These are phyloP conservation scores for Polytrichum formosum DNA, from an alignment of 225 moss, liverwort and hornwort species.

Conservation along the genomic window DNA sequence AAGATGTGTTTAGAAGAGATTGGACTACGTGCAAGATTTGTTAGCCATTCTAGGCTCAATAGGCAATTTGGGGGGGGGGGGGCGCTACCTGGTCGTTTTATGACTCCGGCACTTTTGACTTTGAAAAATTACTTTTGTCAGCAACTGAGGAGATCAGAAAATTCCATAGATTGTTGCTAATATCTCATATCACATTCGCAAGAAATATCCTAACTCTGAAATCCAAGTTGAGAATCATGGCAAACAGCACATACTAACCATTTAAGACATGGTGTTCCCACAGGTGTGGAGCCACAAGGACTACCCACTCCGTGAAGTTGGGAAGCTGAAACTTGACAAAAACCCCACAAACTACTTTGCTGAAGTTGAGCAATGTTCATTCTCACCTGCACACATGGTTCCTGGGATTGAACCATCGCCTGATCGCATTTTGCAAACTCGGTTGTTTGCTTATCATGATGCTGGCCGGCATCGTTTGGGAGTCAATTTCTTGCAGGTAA, in stretches of 20 bases:
- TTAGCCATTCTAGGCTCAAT: too few species aligned
- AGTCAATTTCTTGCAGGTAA: slow-evolving; percentile 36
- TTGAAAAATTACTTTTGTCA: too few species aligned
- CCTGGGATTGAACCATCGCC: slow-evolving; percentile 85
- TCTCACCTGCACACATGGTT: slow-evolving; percentile 72
- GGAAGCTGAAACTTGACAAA: slow-evolving; percentile 39
- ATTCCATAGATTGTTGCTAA: too few species aligned
- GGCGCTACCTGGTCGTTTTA: too few species aligned
- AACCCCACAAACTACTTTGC: slow-evolving; percentile 67
- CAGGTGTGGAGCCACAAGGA: slow-evolving; percentile 55
- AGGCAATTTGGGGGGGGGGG: too few species aligned
- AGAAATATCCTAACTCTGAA: too few species aligned
- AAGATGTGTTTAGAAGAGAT: too few species aligned
- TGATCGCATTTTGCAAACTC: slow-evolving; percentile 69
- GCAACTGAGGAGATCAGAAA: too few species aligned
- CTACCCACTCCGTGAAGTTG: slow-evolving; percentile 54
- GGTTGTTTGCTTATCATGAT: slow-evolving; percentile 59
- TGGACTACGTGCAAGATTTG: too few species aligned
- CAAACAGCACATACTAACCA: background rate
- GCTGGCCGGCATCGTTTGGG: slow-evolving; percentile 42
- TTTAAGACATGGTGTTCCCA: background rate
- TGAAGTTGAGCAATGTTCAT: slow-evolving; percentile 71
- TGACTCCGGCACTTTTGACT: too few species aligned
- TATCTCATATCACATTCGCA: too few species aligned
- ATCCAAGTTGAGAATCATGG: background rate